Evolutionary conservation across 2,329 filamentous ascomycete genomes (phyloP), one percentile per base, ranked within the genome.

Genomic region (Fusarium miscanthi): DNA sequence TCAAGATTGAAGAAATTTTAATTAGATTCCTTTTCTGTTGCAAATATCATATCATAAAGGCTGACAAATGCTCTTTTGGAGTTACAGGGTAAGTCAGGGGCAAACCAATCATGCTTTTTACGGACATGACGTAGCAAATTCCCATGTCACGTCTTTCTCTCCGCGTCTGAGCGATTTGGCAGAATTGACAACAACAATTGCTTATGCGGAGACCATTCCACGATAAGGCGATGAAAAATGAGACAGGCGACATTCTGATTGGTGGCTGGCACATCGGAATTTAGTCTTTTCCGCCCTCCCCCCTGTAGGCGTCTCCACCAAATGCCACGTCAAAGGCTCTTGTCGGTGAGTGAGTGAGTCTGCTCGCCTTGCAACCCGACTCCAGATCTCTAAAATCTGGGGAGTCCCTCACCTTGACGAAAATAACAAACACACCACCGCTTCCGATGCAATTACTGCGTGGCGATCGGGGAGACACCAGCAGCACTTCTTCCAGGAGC

Each of bases 401-500:
- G 71, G 71, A 74, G 49, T 72, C 59, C 46, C 59, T 57, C 12
- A 57, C 31, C 40, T 48, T 35, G 53, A 57, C 53, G 40, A 48
- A 48, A 27, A 48, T n/a, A 48, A 57, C 41, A 63, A 72, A 69
- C 63, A 69, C 63, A 74, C 59, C 61, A 74, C 46, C 72, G 66
- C 63, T 63, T 61, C 73, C 68, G 65, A 74, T 70, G 57, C 64
- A 74, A 74, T 70, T 69, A 74, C 73, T 74, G 58, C 72, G 72
- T 57, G 72, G 72, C 45, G 72, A 74, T 70, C 72, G 71, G 67
- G 72, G 72, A 74, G 72, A 74, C 66, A 74, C 72, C 59, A 71
- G 61, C 72, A 70, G 72, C 59, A 66, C 60, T 70, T 70, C 72
- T 62, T 70, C 58, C 59, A 73, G 69, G 57, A 72, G 72, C 72